Evolutionary conservation across 2,329 filamentous ascomycete species (phyloP).

Genomic region (Epichloe baconii): DNA sequence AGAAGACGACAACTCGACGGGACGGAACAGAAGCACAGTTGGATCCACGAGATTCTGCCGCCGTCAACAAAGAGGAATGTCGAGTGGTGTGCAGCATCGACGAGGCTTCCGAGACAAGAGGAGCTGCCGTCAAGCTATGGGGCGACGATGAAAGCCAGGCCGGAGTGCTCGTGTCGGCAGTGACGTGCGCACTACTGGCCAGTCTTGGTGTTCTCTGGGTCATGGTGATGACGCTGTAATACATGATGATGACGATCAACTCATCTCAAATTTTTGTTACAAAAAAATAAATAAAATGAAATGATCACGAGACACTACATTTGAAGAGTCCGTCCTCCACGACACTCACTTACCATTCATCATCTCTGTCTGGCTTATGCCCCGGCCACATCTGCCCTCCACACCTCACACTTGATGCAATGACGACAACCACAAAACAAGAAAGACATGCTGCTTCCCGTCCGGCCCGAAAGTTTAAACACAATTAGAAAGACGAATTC

Average conservation of each 20-base stretch:
- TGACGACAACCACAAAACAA: no score
- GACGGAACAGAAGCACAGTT: no score
- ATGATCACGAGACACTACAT: no score
- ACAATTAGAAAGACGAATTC: no score
- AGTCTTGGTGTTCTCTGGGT: not conserved
- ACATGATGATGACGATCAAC: not conserved
- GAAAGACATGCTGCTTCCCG: no score
- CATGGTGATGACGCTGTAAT: not conserved
- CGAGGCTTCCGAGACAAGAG: constrained; percentile 17
- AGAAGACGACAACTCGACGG: not conserved
- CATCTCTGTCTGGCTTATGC: no score
- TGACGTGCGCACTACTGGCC: not conserved
- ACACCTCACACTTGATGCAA: no score
- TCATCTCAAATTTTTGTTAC: not conserved
- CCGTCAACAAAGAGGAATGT: constrained; percentile 9
- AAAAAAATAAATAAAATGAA: no score
- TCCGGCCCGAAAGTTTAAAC: no score
- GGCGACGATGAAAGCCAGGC: constrained; percentile 9
- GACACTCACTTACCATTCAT: no score
- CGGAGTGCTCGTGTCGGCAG: not conserved
- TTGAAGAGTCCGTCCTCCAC: no score
- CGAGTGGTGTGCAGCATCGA: constrained; percentile 22
- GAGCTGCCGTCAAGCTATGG: constrained; percentile 13
- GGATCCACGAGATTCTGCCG: not conserved
- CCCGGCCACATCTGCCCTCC: no score